These are phyloP conservation scores for Fusarium sp. DNA, from an alignment of 2,329 filamentous ascomycete genomes.

Conservation along the genomic window DNA sequence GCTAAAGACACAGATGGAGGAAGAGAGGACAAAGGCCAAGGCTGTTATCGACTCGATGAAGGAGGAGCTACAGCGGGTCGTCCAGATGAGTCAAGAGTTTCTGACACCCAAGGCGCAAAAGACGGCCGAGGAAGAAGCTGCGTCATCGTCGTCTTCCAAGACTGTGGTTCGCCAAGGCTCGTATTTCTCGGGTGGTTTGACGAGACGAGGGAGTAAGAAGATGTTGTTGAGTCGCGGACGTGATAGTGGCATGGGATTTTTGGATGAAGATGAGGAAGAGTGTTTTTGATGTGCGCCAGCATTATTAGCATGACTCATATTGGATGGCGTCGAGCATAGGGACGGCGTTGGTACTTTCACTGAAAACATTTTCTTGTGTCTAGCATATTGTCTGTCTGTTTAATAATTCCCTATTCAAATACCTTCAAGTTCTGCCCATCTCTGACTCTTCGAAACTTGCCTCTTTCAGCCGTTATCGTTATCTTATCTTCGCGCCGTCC, in stretches of 20 bases:
- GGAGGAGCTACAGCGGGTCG: slow-evolving; percentile 59
- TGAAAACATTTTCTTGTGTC: slow-evolving; percentile 18
- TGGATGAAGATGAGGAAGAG: slow-evolving; percentile 62
- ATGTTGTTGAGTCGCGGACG: slow-evolving; percentile 56
- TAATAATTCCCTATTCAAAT: neutral
- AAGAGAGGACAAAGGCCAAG: slow-evolving; percentile 53
- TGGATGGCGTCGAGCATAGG: slow-evolving; percentile 4
- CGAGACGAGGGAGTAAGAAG: slow-evolving; percentile 45
- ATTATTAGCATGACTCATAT: neutral
- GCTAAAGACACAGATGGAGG: slow-evolving; percentile 49
- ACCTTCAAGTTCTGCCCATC: neutral
- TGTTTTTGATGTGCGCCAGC: slow-evolving; percentile 32
- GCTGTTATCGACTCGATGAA: slow-evolving; percentile 60
- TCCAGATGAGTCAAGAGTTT: slow-evolving; percentile 58
- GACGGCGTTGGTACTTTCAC: slow-evolving; percentile 19
- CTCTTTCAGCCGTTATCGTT: neutral
- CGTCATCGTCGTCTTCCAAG: slow-evolving; percentile 18
- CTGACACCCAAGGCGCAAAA: slow-evolving; percentile 45
- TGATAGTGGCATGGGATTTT: slow-evolving; percentile 64
- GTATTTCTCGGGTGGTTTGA: slow-evolving; percentile 44
- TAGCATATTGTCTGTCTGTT: slow-evolving; percentile 4
- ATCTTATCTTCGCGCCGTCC: neutral
- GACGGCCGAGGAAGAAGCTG: neutral
- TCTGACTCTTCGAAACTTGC: slow-evolving; percentile 51
- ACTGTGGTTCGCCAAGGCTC: slow-evolving; percentile 26